A percentile compares a stretch with the other conserved stretches of the same genome.
These are phyloP conservation scores for Fusarium liriodendri DNA, from an alignment of 2,329 filamentous ascomycete species.

Conservation along the genomic window DNA sequence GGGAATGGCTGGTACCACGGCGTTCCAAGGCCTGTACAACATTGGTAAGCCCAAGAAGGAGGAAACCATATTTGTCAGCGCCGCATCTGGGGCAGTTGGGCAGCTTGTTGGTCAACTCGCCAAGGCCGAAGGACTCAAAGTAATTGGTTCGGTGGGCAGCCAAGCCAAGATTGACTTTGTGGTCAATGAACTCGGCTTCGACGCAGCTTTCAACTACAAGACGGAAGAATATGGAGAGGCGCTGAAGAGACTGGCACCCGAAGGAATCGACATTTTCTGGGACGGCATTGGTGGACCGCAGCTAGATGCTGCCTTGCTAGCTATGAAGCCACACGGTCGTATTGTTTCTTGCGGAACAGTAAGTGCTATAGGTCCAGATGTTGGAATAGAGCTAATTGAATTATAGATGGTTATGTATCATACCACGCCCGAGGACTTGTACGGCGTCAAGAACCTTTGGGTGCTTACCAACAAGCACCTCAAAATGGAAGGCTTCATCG, in stretches of 20 bases:
- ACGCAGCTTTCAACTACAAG: neutral
- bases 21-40: neutral
- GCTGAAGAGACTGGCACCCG: neutral
- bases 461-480: neutral
- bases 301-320: neutral
- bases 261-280: neutral
- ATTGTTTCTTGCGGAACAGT: neutral
- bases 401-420: neutral
- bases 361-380: neutral
- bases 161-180: conserved; percentile 1
- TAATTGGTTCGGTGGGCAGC: neutral
- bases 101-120: neutral
- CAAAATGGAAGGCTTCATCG: neutral
- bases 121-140: neutral
- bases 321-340: neutral
- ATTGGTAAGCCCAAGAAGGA: neutral
- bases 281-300: neutral
- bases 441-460: neutral
- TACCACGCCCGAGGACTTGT: neutral
- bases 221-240: neutral
- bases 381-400: neutral
- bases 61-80: neutral
- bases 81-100: neutral
- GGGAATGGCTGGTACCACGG: neutral
- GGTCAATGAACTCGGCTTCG: neutral